A percentile compares a stretch with the other conserved stretches of the same genome.
These are phyloP conservation scores for Madurella mycetomatis DNA, from an alignment of 2,329 filamentous ascomycete species.

Conservation along the genomic window DNA sequence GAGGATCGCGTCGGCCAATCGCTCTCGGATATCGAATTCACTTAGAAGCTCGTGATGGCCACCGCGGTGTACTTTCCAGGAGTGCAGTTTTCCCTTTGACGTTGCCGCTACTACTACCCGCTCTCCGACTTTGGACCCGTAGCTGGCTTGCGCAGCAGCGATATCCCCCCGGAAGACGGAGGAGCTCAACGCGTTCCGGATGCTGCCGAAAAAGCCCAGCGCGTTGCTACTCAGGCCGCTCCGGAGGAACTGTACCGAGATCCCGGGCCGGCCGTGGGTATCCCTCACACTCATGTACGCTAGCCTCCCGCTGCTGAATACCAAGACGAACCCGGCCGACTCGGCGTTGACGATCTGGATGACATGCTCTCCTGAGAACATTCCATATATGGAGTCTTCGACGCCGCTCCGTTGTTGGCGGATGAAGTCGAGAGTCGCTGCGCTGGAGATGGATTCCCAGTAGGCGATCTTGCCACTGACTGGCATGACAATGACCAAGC, in stretches of 20 bases:
- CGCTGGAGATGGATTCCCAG: conserved; percentile 92
- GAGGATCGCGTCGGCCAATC: conserved; percentile 59
- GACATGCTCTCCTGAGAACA: conserved; percentile 75
- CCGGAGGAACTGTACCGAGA: conserved; percentile 73
- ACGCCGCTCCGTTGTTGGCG: conserved; percentile 77
- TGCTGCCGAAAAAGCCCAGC: conserved; percentile 72
- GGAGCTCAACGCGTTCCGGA: conserved; percentile 70
- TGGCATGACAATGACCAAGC: conserved; percentile 81
- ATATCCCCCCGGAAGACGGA: conserved; percentile 70
- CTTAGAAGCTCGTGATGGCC: conserved; percentile 72
- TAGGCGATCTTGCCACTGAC: conserved; percentile 81
- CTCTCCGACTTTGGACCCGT: conserved; percentile 70
- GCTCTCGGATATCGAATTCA: conserved; percentile 65
- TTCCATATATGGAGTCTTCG: conserved; percentile 66
- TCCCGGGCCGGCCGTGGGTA: conserved; percentile 75
- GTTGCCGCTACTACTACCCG: conserved; percentile 79
- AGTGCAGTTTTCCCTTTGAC: conserved; percentile 69
- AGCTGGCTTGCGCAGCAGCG: conserved; percentile 71
- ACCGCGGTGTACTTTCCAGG: conserved; percentile 85
- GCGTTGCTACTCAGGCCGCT: conserved; percentile 52
- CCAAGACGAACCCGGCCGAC: conserved; percentile 76
- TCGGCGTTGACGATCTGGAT: conserved; percentile 78
- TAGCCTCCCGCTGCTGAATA: conserved; percentile 79
- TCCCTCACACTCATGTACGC: conserved; percentile 85
- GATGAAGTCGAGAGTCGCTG: conserved; percentile 77